A percentile compares a stretch with the other conserved stretches of the same genome.
These are phyloP conservation scores for Rhizopus arrhizus DNA, from an alignment of 371 early-diverging fungal genomes.

Conservation along the genomic window DNA sequence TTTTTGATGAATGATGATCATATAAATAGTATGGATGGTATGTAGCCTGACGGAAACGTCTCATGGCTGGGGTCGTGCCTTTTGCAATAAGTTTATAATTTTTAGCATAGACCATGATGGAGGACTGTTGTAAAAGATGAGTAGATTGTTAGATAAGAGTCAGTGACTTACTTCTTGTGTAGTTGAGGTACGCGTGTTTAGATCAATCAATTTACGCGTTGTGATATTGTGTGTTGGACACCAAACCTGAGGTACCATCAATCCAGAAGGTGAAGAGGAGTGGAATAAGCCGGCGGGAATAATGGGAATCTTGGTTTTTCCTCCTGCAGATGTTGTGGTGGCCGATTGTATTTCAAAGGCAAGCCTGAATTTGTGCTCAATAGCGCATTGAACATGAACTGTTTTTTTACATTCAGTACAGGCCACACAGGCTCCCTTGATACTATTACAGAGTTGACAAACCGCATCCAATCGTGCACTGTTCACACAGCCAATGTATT, in stretches of 20 bases:
- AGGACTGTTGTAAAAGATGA: slow-evolving; percentile 20
- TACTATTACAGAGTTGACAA: slow-evolving; percentile 52
- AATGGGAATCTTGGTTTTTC: slow-evolving; percentile 18
- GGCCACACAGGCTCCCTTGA: slow-evolving; percentile 44
- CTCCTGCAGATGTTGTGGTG: slow-evolving; percentile 8
- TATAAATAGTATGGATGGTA: background rate
- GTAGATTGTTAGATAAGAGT: background rate
- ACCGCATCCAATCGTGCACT: slow-evolving; percentile 62
- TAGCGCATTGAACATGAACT: slow-evolving; percentile 55
- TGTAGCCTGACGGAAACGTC: slow-evolving; percentile 18
- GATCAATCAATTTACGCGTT: slow-evolving; percentile 19
- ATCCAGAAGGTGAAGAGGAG: slow-evolving; percentile 29
- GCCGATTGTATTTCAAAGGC: slow-evolving; percentile 47
- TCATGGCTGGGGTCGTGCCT: slow-evolving; percentile 44
- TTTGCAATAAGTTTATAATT: slow-evolving; percentile 36
- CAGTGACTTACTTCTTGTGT: slow-evolving; percentile 24
- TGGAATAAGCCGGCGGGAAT: slow-evolving; percentile 33
- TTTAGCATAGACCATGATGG: slow-evolving; percentile 28
- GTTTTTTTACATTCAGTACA: slow-evolving; percentile 46
- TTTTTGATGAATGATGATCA: background rate
- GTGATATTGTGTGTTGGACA: slow-evolving; percentile 52
- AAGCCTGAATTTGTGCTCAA: slow-evolving; percentile 43
- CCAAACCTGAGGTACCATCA: slow-evolving; percentile 58
- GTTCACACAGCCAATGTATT: slow-evolving; percentile 70
- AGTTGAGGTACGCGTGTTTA: slow-evolving; percentile 19